Conservation (phyloP, 225 moss, liverwort and hornwort species). For the Bryoerythrophyllum caledonicum region DNA sequence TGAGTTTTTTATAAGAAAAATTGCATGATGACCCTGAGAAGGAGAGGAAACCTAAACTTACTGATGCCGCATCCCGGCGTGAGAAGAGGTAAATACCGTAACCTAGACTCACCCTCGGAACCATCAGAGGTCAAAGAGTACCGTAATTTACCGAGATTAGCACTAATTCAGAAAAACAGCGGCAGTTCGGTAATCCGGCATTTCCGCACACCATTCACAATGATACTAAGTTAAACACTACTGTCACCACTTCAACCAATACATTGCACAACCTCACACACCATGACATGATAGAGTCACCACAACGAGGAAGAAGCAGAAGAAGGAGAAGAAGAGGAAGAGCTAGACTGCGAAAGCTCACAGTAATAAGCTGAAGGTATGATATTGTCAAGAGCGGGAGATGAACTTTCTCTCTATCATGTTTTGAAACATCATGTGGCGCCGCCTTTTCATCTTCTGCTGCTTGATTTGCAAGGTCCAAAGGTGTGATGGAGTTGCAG, state of each 20-base stretch:
- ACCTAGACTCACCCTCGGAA: neutral
- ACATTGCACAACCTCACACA: too few relatives aligned
- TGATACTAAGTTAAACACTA: too few relatives aligned
- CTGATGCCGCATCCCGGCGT: conserved; percentile 26
- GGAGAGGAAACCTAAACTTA: neutral
- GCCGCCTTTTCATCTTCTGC: conserved; percentile 8
- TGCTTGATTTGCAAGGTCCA: neutral
- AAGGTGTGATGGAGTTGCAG: neutral
- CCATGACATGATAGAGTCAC: too few relatives aligned
- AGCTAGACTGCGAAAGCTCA: too few relatives aligned
- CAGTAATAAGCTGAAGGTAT: neutral
- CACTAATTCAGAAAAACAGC: neutral
- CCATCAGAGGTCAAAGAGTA: neutral
- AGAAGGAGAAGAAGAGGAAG: too few relatives aligned
- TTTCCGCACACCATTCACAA: neutral
- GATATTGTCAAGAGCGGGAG: neutral
- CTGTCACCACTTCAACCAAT: too few relatives aligned
- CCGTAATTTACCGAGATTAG: neutral
- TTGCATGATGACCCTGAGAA: too few relatives aligned
- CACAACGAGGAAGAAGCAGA: too few relatives aligned
- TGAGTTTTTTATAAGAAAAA: too few relatives aligned
- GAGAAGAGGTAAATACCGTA: neutral
- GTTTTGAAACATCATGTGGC: neutral
- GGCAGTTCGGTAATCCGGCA: conserved; percentile 23
- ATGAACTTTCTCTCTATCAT: neutral